phyloP scores from a whole-genome alignment of 1,284 basidiomycete species.

The Ustilago shanxiensis region DNA sequence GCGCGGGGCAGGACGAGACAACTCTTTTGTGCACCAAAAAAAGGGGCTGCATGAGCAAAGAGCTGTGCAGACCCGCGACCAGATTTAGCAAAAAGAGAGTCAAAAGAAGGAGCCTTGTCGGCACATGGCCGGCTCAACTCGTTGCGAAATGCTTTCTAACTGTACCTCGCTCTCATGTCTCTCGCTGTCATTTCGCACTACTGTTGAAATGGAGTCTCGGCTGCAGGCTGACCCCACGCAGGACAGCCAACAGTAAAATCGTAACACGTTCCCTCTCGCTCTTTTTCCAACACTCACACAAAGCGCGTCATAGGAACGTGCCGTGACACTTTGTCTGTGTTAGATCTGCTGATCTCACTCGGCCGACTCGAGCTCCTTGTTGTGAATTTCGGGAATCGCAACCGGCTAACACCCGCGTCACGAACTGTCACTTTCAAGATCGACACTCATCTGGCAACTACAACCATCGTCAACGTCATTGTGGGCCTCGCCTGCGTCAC shows the following conservation, averaged over 20 bases:
- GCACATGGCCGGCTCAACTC: constrained; percentile 1
- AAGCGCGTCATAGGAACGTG: constrained; percentile 8
- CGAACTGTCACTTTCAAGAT: constrained; percentile 16
- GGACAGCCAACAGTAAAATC: not conserved
- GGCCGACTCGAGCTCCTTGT: not conserved
- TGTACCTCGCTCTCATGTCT: too few species aligned
- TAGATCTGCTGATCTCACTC: not conserved
- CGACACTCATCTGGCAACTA: constrained; percentile 10
- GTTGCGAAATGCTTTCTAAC: not conserved
- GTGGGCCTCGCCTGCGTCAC: constrained; percentile 1
- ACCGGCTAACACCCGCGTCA: constrained; percentile 13
- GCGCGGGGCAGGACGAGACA: constrained; percentile 1
- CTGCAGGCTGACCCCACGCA: constrained; percentile 1
- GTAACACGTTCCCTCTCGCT: constrained; percentile 1
- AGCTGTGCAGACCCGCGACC: not conserved
- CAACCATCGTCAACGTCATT: not conserved
- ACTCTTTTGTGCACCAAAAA: not conserved
- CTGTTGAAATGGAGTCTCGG: constrained; percentile 6
- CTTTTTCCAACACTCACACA: not conserved
- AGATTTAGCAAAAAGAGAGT: not conserved
- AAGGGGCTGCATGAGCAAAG: constrained; percentile 10
- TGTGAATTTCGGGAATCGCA: constrained; percentile 12
- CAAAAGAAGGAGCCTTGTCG: too few species aligned
- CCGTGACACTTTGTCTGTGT: not conserved
- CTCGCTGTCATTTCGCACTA: too few species aligned